Evolutionary conservation across 257 asterid genomes (phyloP), one percentile per base, ranked within the genome.

Genomic region (Solanum raphanifolium): DNA sequence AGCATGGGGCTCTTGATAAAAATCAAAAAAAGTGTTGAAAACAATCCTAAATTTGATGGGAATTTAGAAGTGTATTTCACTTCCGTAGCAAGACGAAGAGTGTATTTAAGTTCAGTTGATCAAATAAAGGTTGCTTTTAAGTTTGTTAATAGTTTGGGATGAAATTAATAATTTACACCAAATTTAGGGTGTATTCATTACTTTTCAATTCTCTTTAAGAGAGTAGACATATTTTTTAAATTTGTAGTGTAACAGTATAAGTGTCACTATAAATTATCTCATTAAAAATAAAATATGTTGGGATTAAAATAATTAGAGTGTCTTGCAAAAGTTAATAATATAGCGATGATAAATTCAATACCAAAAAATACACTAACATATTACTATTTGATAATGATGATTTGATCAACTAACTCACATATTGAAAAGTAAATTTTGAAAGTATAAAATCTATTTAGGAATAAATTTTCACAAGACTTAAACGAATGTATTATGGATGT

Each of bases 51-150:
- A 52, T 0, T 52, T 52, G 0, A 52, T 52, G 9, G 0, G 2
- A 52, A 52, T 52, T 52, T 18, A 52, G n/a, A 0, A 0, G 2
- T 52, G n/a, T 52, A 52, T 52, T 52, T 18, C 62, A 52, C 21
- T 52, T 21, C 8, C 0, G n/a, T 52, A 6, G n/a, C 62, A 52
- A 16, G 9, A 52, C 0, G 0, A 21, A 3, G n/a, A 13, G 7
- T 52, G 7, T 52, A 52, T 52, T 52, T 52, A 52, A 52, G 1
- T 18, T 1, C 4, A 52, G 1, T 16, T 52, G 8, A 7, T 52
- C n/a, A 18, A 18, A 3, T 18, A 52, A 52, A 52, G 0, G 0
- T 0, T 18, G 0, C 0, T 52, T 52, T 52, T 18, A 52, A 52
- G 9, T 3, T 52, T 52, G 10, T 52, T 6, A 52, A 52, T 5